These are phyloP conservation scores for Paracamarosporium sp. DNA, from an alignment of 2,329 filamentous ascomycete species.

Conservation along the genomic window DNA sequence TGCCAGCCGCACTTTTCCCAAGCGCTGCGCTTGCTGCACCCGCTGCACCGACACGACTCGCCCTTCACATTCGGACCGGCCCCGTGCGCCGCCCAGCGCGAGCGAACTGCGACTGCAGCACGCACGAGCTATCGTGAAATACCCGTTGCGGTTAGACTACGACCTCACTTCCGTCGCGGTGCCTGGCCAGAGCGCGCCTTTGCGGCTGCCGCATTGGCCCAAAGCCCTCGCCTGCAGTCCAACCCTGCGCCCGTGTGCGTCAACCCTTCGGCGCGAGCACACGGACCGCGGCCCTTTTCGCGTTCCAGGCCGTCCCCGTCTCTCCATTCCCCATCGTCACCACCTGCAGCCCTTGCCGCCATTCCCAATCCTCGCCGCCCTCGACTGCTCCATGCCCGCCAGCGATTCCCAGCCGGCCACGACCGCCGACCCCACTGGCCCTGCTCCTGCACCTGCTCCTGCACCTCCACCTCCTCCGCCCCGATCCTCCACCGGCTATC, in stretches of 20 bases:
- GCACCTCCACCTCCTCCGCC: no score
- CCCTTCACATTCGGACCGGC: not conserved
- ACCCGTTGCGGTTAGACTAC: slow-evolving; percentile 35
- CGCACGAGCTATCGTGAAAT: slow-evolving; percentile 39
- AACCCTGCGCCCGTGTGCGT: slow-evolving; percentile 25
- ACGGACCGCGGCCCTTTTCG: not conserved
- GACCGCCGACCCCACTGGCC: slow-evolving; percentile 29
- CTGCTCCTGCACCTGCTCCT: no score
- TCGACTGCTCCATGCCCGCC: slow-evolving; percentile 40
- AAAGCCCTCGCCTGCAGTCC: slow-evolving; percentile 27
- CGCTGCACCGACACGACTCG: slow-evolving; percentile 9
- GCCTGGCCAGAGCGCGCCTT: slow-evolving; percentile 16
- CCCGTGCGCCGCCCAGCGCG: not conserved
- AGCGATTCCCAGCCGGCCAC: slow-evolving; percentile 39
- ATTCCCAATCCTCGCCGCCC: slow-evolving; percentile 22
- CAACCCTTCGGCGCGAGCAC: slow-evolving; percentile 21
- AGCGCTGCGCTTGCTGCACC: not conserved
- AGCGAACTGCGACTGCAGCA: slow-evolving; percentile 1
- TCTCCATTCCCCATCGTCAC: slow-evolving; percentile 25
- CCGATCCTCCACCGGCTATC: slow-evolving; percentile 31
- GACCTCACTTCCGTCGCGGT: slow-evolving; percentile 27
- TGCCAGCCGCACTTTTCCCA: not conserved
- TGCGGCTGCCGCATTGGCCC: slow-evolving; percentile 22
- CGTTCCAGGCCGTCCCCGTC: slow-evolving; percentile 17
- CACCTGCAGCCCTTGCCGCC: slow-evolving; percentile 25